A percentile compares a stretch with the other conserved stretches of the same genome.
Evolutionary conservation across 306 rosid species (phyloP).

Genomic region (Vigna nakashimae): DNA sequence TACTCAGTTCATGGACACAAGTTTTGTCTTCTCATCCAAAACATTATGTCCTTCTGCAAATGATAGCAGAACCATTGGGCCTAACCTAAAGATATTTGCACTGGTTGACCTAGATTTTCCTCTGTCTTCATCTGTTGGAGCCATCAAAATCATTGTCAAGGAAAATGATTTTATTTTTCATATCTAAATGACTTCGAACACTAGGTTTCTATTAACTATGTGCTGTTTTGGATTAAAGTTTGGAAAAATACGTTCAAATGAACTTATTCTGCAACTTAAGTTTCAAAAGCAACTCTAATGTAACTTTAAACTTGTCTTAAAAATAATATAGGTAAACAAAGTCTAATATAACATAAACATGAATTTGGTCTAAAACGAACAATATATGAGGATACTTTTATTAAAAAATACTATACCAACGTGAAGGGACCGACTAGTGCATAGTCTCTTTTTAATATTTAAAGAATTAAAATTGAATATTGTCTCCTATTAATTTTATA

Average conservation of each 20-base stretch:
- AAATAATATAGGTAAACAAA: too few species aligned
- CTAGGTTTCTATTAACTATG: not conserved
- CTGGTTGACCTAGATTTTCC: not conserved
- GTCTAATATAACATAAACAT: too few species aligned
- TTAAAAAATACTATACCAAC: too few species aligned
- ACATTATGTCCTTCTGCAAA: not conserved
- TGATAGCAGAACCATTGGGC: conserved; percentile 3
- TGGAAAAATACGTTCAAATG: too few species aligned
- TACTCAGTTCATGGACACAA: not conserved
- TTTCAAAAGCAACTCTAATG: too few species aligned
- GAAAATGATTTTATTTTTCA: not conserved
- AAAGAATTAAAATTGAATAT: too few species aligned
- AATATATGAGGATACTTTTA: too few species aligned
- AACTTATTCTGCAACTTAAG: not conserved
- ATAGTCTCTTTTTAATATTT: too few species aligned
- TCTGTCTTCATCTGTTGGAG: not conserved
- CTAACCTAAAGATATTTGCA: conserved; percentile 4
- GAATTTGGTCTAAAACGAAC: too few species aligned
- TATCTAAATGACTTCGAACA: not conserved
- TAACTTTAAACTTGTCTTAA: too few species aligned
- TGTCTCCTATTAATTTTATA: too few species aligned
- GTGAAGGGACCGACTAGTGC: too few species aligned
- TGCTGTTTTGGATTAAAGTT: not conserved
- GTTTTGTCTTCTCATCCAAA: not conserved
- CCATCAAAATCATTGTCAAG: not conserved